Conservation (phyloP, 108 stramenopile genomes). For the Parietichytrium sp. region DNA sequence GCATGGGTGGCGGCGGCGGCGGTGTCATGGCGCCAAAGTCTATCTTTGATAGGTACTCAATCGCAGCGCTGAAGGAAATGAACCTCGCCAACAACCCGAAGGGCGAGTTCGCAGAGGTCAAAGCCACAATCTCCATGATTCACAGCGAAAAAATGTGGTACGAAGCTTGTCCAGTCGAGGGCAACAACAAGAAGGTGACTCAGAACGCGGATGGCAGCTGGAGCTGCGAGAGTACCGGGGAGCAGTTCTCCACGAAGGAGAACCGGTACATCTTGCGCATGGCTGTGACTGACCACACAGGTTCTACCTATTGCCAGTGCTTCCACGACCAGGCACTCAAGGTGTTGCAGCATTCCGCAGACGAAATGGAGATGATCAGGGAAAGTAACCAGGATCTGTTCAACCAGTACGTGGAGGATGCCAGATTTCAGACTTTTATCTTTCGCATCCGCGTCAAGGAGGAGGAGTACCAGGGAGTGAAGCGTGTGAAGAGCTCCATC, state of each 20-base stretch:
- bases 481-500: conserved; percentile 47
- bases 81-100: conserved; percentile 55
- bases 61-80: conserved; percentile 53
- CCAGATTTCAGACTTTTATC: not conserved
- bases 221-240: conserved; percentile 21
- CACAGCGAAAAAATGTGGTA: conserved; percentile 62
- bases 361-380: conserved; percentile 48
- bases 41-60: conserved; percentile 44
- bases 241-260: conserved; percentile 39
- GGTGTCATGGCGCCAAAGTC: not conserved
- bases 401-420: conserved; percentile 39
- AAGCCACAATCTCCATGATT: conserved; percentile 50
- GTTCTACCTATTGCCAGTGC: conserved; percentile 45
- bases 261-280: conserved; percentile 54
- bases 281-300: conserved; percentile 52
- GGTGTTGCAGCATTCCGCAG: conserved; percentile 47
- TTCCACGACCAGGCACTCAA: conserved; percentile 57
- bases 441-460: conserved; percentile 55
- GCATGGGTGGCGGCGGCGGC: conserved; percentile 47
- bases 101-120: conserved; percentile 56
- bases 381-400: conserved; percentile 43
- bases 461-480: conserved; percentile 60
- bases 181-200: conserved; percentile 40
- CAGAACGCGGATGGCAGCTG: conserved; percentile 1
- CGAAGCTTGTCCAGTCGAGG: conserved; percentile 55